Evolutionary conservation across 2,329 filamentous ascomycete genomes (phyloP).

Genomic region (Chrysoporthe austroafricana): DNA sequence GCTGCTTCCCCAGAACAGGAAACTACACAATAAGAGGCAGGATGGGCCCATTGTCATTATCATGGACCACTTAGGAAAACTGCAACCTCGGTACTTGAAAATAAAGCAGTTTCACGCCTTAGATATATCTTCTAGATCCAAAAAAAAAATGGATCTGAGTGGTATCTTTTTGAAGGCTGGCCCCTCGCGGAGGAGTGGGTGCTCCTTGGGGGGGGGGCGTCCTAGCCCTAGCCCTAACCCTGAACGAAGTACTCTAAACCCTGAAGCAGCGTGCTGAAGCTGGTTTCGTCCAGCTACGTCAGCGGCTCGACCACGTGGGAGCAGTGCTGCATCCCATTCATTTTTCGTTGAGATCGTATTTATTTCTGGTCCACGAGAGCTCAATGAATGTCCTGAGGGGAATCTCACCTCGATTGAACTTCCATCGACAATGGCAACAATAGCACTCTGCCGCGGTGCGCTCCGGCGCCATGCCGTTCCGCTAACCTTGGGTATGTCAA

Average conservation of each 20-base stretch:
- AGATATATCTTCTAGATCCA: background rate
- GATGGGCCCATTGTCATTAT: background rate
- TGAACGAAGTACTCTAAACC: background rate
- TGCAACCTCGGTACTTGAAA: background rate
- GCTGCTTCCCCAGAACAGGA: background rate
- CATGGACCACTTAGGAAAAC: background rate
- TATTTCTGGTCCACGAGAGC: background rate
- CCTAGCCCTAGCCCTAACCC: background rate
- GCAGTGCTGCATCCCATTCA: background rate
- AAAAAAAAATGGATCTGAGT: no score
- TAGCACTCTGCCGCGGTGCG: conserved; percentile 31
- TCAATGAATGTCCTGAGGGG: background rate
- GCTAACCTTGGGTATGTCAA: conserved; percentile 33
- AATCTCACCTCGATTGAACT: no score
- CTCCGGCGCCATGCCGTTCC: conserved; percentile 32
- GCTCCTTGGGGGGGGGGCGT: no score
- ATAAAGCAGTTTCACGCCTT: background rate
- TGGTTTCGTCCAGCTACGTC: background rate
- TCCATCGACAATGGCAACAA: conserved; percentile 24
- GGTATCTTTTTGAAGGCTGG: no score
- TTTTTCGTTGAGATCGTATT: no score
- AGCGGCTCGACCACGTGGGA: background rate
- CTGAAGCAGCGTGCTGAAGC: background rate
- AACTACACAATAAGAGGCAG: conserved; percentile 1
- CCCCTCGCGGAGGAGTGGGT: no score